Evolutionary conservation across 768 basidiomycete genomes (phyloP), one percentile per base, ranked within the genome.

Genomic region (Psilocybe cyanescens): DNA sequence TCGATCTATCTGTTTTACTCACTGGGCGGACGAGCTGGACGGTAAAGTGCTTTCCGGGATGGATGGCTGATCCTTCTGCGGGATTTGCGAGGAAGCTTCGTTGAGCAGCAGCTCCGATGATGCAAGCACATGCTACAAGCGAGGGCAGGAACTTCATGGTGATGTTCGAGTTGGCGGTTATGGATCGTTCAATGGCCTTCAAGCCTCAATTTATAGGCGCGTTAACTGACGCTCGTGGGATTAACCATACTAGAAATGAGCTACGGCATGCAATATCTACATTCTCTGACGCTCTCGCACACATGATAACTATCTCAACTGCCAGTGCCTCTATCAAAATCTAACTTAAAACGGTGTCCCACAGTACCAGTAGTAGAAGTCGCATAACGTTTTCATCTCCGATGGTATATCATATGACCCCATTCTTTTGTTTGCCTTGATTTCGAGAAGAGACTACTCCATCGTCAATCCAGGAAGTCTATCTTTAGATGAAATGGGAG

Each of bases 11-110:
- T 5, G 41, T 5, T n/a, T 37, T 29, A 72, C 77, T 46, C 68
- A 81, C 79, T 7, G 78, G 77, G 31, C 70, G 66, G 61, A 74
- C 70, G n/a, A 82, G 67, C 63, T 80, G 75, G 4, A 81, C 78
- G 12, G 64, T 74, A 31, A 81, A 60, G 4, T 58, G 49, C 37
- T 58, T 60, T 4, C 78, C 80, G n/a, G 72, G 55, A 24, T 17
- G 56, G 46, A 81, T 66, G 5, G 41, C 64, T 30, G 66, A 50
- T 17, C 71, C 73, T 0, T 50, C 54, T 16, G 71, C 60, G 30
- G 82, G 81, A 37, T 65, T 57, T 11, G 69, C 73, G 41, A 83
- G 77, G 41, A 24, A 37, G 49, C 68, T 74, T 3, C 44, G 62
- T 60, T 83, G 81, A 17, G 79, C 81, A 41, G 72, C 65, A 14